Conservation (phyloP, 73 alveolate species). For the Stentor roeselii region DNA sequence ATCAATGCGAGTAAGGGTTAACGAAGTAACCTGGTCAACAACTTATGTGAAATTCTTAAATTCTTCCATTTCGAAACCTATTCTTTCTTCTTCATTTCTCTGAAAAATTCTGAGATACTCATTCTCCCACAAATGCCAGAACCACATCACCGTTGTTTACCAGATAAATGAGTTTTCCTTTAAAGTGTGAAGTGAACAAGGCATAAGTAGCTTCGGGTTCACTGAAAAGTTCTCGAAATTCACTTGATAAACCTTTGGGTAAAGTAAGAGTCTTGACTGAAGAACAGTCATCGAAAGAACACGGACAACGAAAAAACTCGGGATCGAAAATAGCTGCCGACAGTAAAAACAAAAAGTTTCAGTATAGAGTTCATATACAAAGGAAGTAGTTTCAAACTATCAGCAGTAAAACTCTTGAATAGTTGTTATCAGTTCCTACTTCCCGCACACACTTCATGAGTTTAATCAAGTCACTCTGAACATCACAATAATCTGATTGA, state of each 20-base stretch:
- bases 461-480: neutral
- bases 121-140: conserved; percentile 4
- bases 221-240: neutral
- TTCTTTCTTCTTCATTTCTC: neutral
- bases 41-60: neutral
- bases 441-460: neutral
- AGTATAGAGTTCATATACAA: conserved; percentile 32
- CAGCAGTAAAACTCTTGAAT: conserved; percentile 28
- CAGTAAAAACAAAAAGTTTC: neutral
- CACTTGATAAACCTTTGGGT: conserved; percentile 9
- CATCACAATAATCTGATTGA: neutral
- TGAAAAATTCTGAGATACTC: neutral
- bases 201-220: neutral
- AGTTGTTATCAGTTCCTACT: conserved; percentile 1
- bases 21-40: neutral
- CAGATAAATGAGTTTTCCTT: neutral
- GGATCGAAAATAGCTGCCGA: no score
- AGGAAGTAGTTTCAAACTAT: conserved; percentile 41
- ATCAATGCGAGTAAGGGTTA: neutral
- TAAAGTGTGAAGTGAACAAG: no score
- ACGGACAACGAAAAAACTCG: no score
- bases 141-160: conserved; percentile 54
- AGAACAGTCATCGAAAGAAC: neutral
- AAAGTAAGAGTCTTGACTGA: neutral
- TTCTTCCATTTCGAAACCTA: neutral